phyloP scores from a whole-genome alignment of 176 grass and related monocot species.

The Aegilops longissima region DNA sequence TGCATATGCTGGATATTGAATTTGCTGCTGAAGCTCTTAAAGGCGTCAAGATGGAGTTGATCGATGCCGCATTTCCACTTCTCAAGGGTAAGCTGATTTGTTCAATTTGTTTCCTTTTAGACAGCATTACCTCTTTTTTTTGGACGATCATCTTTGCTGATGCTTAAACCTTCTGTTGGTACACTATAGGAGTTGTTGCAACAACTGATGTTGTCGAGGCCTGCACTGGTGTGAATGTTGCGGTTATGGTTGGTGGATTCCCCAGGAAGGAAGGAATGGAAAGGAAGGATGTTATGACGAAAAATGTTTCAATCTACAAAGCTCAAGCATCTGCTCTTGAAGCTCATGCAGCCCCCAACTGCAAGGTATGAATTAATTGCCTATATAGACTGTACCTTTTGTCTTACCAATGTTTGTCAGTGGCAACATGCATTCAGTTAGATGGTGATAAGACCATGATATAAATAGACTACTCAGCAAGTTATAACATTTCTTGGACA shows the following conservation, averaged over 20 bases:
- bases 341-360: slow-evolving; percentile 81
- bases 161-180: slow-evolving; percentile 28
- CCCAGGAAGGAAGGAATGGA: slow-evolving; percentile 99
- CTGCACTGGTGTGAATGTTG: slow-evolving; percentile 92
- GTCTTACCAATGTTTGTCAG: neutral
- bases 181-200: slow-evolving; percentile 77
- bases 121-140: neutral
- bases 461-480: neutral
- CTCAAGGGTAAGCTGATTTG: slow-evolving; percentile 59
- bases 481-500: slow-evolving; percentile 2
- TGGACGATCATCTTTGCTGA: neutral
- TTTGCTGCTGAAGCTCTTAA: slow-evolving; percentile 82
- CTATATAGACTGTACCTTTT: neutral
- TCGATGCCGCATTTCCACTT: slow-evolving; percentile 96
- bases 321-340: slow-evolving; percentile 91
- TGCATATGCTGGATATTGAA: slow-evolving; percentile 98
- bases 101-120: neutral
- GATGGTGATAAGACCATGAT: neutral
- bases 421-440: neutral
- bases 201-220: slow-evolving; percentile 92
- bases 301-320: slow-evolving; percentile 99
- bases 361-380: slow-evolving; percentile 56
- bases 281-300: slow-evolving; percentile 96
- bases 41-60: slow-evolving; percentile 96
- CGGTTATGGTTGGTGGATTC: slow-evolving; percentile 98